Base-by-base conservation (phyloP, 306 rosid genomes). In the Begonia masoniana region DNA sequence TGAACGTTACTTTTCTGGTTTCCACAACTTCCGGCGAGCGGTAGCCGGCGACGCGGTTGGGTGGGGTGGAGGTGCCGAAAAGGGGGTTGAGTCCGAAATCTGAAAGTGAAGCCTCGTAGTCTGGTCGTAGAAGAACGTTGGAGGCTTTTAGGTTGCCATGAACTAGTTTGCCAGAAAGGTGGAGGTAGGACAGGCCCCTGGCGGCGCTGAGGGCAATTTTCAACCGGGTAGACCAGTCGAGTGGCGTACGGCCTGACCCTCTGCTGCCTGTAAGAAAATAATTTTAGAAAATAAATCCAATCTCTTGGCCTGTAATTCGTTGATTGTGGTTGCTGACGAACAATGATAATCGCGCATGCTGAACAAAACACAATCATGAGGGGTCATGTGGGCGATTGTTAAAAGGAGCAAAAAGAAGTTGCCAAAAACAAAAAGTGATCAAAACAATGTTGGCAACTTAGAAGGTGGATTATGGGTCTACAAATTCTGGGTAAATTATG, bases 131-230 rank as follows among this genome's bases (percentile, higher is more conserved):
- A 15, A 92, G 81, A 61, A 92, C 48, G 82, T 92, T 92, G 50
- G 99, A 86, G 1, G 96, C 81, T 58, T 92, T 92, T 0, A 92
- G 64, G 75, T 92, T 86, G 72, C 99, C 99, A 62, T 92, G 96
- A 63, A 83, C 78, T 39, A 86, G 79, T 50, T 86, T 86, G 57
- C 85, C 88, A 5, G 88, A 63, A 66, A 70, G 76, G 76, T 92
- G 99, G 52, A 92, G 88, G 74, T 80, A 80, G 7, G 84, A 65
- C 0, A 92, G 14, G 3, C 99, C 99, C 24, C 83, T 73, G 6
- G 87, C 94, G 0, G 81, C 67, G 49, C 94, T 77, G 0, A 74
- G 23, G 10, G 99, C 99, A 26, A 92, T 79, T 67, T 60, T 78
- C 81, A 81, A 79, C 10, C 99, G 70, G 82, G 60, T 70, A 41